Evolutionary conservation across 176 grass and related monocot species (phyloP), one percentile per base, ranked within the genome.

Genomic region (Avena eriantha): DNA sequence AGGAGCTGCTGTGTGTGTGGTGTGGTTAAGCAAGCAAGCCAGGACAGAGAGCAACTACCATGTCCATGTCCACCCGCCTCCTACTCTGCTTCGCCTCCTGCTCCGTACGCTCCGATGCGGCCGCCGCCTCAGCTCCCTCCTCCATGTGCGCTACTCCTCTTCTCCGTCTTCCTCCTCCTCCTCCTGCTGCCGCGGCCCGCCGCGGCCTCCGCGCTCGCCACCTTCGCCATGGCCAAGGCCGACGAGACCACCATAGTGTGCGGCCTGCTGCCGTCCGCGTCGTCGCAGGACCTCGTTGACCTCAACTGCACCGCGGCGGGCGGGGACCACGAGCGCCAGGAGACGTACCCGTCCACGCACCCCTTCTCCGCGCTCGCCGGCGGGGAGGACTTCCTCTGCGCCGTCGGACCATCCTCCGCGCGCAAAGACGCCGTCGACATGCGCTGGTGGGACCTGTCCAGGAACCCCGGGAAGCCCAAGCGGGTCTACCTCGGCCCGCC

Each of bases 391-490:
- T 98, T 95, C 88, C 93, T 98, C 81, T 98, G 93, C 69, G 86
- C 86, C 23, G 79, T 98, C 13, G 86, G 91, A 0, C 88, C 86
- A 0, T 86, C 82, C 21, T 56, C 63, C 17, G 24, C 36, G 41
- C 43, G 45, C 26, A 8, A 64, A 6, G 88, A 64, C 49, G 77
- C 34, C 55, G 83, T 91, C 23, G 83, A 85, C 67, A 98, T 98
- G 96, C 87, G 82, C 4, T 98, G 96, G 96, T 98, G 96, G 96
- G 90, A 94, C 77, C 84, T 98, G 4, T 78, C 83, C 23, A 1
- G 10, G 13, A 59, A 83, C 49, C 43, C 26, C 0, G 29, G 49
- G 48, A 34, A 1, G 47, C 66, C 88, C 26, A 98, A 98, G 88
- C 33, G 90, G 29, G 84, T 98, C 13, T 98, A 98, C 84, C 21